phyloP scores from a whole-genome alignment of 345 rosid genomes.

The Kandelia obovata region DNA sequence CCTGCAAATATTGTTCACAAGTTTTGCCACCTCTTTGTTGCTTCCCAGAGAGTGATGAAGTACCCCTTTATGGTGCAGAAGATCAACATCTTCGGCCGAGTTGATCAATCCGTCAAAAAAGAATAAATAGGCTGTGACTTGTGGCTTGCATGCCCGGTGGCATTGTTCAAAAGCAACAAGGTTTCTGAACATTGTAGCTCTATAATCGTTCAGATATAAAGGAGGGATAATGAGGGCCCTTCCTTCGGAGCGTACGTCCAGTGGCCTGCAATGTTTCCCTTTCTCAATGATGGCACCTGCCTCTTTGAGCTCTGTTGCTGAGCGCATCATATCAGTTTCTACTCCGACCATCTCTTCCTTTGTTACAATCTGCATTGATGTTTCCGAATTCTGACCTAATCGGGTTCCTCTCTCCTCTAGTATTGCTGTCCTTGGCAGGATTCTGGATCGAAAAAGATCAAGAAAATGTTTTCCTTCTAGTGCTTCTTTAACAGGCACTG shows the following conservation, averaged over 20 bases:
- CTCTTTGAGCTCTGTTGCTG: conserved; percentile 21
- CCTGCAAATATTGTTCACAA: conserved; percentile 26
- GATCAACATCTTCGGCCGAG: conserved; percentile 25
- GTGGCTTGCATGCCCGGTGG: conserved; percentile 20
- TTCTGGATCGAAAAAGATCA: conserved; percentile 27
- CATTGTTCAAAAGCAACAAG: conserved; percentile 37
- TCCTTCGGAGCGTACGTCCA: conserved; percentile 19
- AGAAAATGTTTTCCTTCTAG: conserved; percentile 17
- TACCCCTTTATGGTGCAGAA: conserved; percentile 21
- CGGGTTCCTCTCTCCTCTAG: background rate
- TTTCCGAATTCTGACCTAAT: too few relatives aligned
- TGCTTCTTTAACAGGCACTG: background rate
- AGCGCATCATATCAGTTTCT: conserved; percentile 12
- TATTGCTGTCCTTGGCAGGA: conserved; percentile 16
- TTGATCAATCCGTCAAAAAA: conserved; percentile 31
- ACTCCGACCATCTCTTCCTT: too few relatives aligned
- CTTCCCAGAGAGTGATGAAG: conserved; percentile 30
- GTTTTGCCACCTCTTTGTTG: conserved; percentile 25
- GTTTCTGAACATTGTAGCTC: conserved; percentile 29
- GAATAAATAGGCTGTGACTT: conserved; percentile 26
- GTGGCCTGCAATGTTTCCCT: conserved; percentile 2
- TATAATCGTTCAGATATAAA: conserved; percentile 24
- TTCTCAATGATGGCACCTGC: conserved; percentile 16
- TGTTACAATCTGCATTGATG: too few relatives aligned
- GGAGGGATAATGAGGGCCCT: conserved; percentile 25